A percentile compares a stretch with the other conserved stretches of the same genome.
These are phyloP conservation scores for Auriscalpium vulgare DNA, from an alignment of 768 basidiomycete species.

Conservation along the genomic window DNA sequence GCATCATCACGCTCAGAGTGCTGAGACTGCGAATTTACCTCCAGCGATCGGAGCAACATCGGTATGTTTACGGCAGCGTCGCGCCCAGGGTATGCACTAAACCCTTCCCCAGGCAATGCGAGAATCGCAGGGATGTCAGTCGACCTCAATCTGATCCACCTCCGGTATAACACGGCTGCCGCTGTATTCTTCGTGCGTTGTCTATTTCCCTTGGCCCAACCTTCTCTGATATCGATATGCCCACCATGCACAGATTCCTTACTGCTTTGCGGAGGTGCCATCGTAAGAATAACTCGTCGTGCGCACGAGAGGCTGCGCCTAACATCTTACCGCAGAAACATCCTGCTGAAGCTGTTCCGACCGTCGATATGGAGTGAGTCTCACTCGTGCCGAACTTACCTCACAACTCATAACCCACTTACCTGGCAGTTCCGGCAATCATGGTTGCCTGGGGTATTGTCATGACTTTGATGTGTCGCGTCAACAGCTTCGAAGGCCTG, in stretches of 20 bases:
- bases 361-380: slow-evolving; percentile 30
- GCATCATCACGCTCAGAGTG: not conserved
- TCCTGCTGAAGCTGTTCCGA: slow-evolving; percentile 27
- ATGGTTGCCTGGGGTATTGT: slow-evolving; percentile 34
- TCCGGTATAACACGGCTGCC: slow-evolving; percentile 29
- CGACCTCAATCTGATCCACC: slow-evolving; percentile 28
- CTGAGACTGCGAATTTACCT: not conserved
- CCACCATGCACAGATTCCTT: slow-evolving; percentile 21
- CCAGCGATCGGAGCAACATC: slow-evolving; percentile 15
- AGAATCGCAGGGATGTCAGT: slow-evolving; percentile 37
- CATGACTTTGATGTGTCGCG: slow-evolving; percentile 32
- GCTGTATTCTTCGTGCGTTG: slow-evolving; percentile 29
- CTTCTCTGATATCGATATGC: not conserved
- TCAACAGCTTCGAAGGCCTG: slow-evolving; percentile 25
- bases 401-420: slow-evolving; percentile 1
- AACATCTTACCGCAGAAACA: slow-evolving; percentile 22
- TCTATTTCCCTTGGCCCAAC: not conserved
- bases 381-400: not conserved
- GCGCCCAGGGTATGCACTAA: not conserved
- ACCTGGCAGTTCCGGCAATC: slow-evolving; percentile 28
- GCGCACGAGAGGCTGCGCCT: not conserved
- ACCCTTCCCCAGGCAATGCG: slow-evolving; percentile 10
- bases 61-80: not conserved
- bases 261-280: slow-evolving; percentile 30
- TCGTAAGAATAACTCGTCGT: slow-evolving; percentile 21